Base-by-base conservation (phyloP, 768 basidiomycete species). In the Mycena galericulata region DNA sequence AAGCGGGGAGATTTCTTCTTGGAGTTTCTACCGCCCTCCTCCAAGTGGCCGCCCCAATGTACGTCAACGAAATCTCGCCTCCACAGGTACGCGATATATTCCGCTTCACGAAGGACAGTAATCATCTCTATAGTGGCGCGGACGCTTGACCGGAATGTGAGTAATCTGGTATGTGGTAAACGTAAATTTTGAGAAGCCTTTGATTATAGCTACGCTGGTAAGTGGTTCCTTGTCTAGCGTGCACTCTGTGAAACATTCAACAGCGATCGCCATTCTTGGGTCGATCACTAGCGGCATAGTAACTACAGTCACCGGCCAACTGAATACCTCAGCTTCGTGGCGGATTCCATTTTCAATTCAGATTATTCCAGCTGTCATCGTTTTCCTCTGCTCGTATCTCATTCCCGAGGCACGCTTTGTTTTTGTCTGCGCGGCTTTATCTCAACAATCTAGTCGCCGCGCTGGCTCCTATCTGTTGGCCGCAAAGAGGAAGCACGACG, bases 11-110 rank as follows among this genome's bases (percentile, higher is more conserved):
- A 27, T 86, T 86, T 70, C 77, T 88, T 45, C 80, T 89, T 40
- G 88, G 88, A 30, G 85, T 87, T 69, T 86, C 87, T 65, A 86
- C 88, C 18, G 78, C 84, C 4, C 83, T 86, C 17, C 79, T 80
- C 6, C 80, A 83, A 20, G 83, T 82, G 11, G 83, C 83, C 1
- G 82, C 82, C 3, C 82, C 83, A 6, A 76, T 85, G 18, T 89
- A 88, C 74, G 84, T 85, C 11, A 84, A 85, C 22, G 89, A 90
- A 75, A 86, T 89, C 75, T 85, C 86, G 15, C 89, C 89, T 49
- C 87, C 87, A 20, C 86, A 87, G 70, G 82, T 81, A 69, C 47
- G 74, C 66, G 15, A 8, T 46, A 11, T 15, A 7, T 46, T 24
- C 3, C 20, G 43, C 11, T 32, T 5, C 14, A 32, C 9, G 32